Conservation (phyloP, 768 basidiomycete species). For the Trametes gibbosa region DNA sequence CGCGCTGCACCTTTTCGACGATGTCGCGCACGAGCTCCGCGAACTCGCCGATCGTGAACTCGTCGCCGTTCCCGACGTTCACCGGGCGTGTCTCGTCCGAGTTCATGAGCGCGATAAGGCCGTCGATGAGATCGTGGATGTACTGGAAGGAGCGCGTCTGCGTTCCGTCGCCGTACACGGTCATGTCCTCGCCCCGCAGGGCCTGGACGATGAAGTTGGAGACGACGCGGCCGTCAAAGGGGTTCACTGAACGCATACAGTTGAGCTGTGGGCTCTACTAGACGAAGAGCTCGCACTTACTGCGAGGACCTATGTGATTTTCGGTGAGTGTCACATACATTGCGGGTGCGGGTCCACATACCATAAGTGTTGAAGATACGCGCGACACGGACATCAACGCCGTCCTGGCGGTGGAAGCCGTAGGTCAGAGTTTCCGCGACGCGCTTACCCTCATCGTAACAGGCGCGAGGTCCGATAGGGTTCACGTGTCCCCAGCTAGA, state of each 20-base stretch:
- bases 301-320: slow-evolving; percentile 50
- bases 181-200: slow-evolving; percentile 93
- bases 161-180: slow-evolving; percentile 90
- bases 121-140: slow-evolving; percentile 96
- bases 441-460: slow-evolving; percentile 99
- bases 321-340: neutral
- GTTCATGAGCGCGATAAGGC: slow-evolving; percentile 93
- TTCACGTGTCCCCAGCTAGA: slow-evolving; percentile 96
- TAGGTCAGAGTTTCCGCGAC: slow-evolving; percentile 98
- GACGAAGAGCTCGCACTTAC: slow-evolving; percentile 39
- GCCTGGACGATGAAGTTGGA: slow-evolving; percentile 99
- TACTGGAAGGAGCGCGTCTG: slow-evolving; percentile 98
- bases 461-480: slow-evolving; percentile 97
- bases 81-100: slow-evolving; percentile 89
- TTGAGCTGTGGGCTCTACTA: slow-evolving; percentile 25
- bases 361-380: slow-evolving; percentile 99
- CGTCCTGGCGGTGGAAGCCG: slow-evolving; percentile 91
- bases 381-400: slow-evolving; percentile 93
- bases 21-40: slow-evolving; percentile 89
- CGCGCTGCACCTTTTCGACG: slow-evolving; percentile 88
- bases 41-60: slow-evolving; percentile 94
- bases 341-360: slow-evolving; percentile 18
- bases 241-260: slow-evolving; percentile 67
- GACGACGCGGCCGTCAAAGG: slow-evolving; percentile 94
- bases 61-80: slow-evolving; percentile 94